A percentile compares a stretch with the other conserved stretches of the same genome.
Evolutionary conservation across 805 yeast species (phyloP).

Genomic region (Barnettozyma pratensis): DNA sequence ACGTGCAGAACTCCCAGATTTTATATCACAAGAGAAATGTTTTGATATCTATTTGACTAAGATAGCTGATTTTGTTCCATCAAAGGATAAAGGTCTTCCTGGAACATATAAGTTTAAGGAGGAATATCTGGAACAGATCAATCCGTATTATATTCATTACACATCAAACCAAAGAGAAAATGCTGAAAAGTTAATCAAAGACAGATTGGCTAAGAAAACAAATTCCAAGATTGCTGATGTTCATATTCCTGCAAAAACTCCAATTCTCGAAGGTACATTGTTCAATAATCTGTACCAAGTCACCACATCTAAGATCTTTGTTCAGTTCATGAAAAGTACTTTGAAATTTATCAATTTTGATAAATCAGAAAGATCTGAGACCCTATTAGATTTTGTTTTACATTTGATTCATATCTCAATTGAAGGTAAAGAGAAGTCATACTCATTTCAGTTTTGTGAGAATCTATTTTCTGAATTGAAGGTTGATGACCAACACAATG

Average conservation of each 20-base stretch:
- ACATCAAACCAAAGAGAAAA: constrained; percentile 78
- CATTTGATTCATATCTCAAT: constrained; percentile 63
- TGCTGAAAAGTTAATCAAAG: constrained; percentile 61
- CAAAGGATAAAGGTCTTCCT: constrained; percentile 49
- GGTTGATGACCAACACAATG: constrained; percentile 28
- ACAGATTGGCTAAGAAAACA: constrained; percentile 36
- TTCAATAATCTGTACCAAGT: constrained; percentile 45
- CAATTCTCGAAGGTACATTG: constrained; percentile 30
- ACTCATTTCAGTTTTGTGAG: constrained; percentile 26
- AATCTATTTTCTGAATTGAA: constrained; percentile 31
- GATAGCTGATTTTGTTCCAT: constrained; percentile 58
- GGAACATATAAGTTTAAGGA: constrained; percentile 68
- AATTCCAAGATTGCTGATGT: constrained; percentile 40
- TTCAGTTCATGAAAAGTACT: constrained; percentile 46
- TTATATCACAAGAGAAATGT: constrained; percentile 61
- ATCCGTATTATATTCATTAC: constrained; percentile 80
- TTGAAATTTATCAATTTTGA: constrained; percentile 32
- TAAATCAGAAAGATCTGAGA: constrained; percentile 44
- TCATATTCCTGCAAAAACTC: constrained; percentile 50
- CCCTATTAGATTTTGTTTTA: constrained; percentile 50
- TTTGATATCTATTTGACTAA: constrained; percentile 59
- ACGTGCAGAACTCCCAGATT: constrained; percentile 68
- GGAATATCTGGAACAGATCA: constrained; percentile 47
- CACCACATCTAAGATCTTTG: constrained; percentile 48
- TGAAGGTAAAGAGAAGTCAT: constrained; percentile 31